Evolutionary conservation across 139 green algal species (phyloP).

Genomic region (Cymbomonas tetramitiformis): DNA sequence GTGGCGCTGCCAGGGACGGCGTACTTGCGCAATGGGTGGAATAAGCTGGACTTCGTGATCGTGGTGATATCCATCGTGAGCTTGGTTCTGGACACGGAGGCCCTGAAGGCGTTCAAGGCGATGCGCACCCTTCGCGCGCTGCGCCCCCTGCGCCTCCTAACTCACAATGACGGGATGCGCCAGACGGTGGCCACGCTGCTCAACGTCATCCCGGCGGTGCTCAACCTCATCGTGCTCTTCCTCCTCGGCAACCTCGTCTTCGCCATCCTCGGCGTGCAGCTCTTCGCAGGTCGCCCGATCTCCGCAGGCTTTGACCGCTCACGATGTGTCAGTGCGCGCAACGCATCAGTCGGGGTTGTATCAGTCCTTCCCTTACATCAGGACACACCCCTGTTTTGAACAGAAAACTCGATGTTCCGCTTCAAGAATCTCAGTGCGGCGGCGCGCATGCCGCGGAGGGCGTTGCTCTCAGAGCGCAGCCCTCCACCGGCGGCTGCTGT

Average conservation of each 20-base stretch:
- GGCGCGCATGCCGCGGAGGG: no score
- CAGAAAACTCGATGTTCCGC: no score
- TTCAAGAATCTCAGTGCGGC: no score
- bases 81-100: slow-evolving; percentile 24
- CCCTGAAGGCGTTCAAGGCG: not conserved
- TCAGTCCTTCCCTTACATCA: no score
- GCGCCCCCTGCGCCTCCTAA: not conserved
- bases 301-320: no score
- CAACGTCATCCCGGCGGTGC: slow-evolving; percentile 7
- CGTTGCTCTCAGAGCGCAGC: no score
- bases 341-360: no score
- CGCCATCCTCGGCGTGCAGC: slow-evolving; percentile 40
- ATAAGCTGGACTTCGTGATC: slow-evolving; percentile 54
- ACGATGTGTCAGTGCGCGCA: no score
- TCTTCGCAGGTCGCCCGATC: slow-evolving; percentile 41
- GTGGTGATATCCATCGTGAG: slow-evolving; percentile 39
- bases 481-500: no score
- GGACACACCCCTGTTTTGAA: no score
- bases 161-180: not conserved
- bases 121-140: slow-evolving; percentile 3
- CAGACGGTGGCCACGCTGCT: not conserved
- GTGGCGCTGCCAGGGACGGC: not conserved
- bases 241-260: slow-evolving; percentile 37
- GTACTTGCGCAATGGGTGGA: slow-evolving; percentile 51
- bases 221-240: slow-evolving; percentile 7